Percentiles rank a stretch among this genome's conserved stretches.
These are phyloP conservation scores for Naganishia albida DNA, from an alignment of 1,284 basidiomycete genomes.

Conservation along the genomic window DNA sequence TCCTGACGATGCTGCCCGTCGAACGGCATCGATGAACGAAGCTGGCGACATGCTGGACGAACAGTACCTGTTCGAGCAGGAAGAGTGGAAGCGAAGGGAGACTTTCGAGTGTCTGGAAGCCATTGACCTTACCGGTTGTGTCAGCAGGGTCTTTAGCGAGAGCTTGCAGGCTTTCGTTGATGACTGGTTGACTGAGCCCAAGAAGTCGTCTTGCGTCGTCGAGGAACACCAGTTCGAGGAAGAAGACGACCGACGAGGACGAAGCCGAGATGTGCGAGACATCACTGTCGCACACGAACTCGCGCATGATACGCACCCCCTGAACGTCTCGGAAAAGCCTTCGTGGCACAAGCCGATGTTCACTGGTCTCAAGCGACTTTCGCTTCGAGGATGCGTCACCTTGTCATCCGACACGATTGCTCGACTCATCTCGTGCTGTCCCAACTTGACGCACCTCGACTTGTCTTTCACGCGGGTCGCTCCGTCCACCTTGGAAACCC, in stretches of 20 bases:
- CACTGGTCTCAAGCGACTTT: constrained; percentile 76
- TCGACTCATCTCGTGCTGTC: constrained; percentile 64
- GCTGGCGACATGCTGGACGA: constrained; percentile 60
- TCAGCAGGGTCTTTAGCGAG: constrained; percentile 81
- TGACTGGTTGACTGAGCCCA: constrained; percentile 59
- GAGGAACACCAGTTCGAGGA: constrained; percentile 31
- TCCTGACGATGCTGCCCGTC: constrained; percentile 40
- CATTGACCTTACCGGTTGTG: constrained; percentile 90
- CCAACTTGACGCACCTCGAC: constrained; percentile 55
- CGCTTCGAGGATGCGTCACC: constrained; percentile 79
- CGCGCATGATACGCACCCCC: constrained; percentile 8
- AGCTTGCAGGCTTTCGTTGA: constrained; percentile 81
- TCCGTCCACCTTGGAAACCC: constrained; percentile 56
- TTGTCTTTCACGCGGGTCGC: constrained; percentile 67
- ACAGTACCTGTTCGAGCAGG: constrained; percentile 56
- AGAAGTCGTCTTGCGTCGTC: neutral
- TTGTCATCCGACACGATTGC: constrained; percentile 70
- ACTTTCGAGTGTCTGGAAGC: constrained; percentile 70
- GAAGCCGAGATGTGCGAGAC: constrained; percentile 36
- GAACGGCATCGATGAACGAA: constrained; percentile 39
- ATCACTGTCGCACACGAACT: constrained; percentile 54
- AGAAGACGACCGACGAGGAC: constrained; percentile 41
- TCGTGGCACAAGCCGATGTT: constrained; percentile 59
- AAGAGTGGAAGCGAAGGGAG: constrained; percentile 58
- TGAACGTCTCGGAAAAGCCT: constrained; percentile 3